Evolutionary conservation across 768 basidiomycete genomes (phyloP), one percentile per base, ranked within the genome.

Genomic region (Phaffia tasmanica): DNA sequence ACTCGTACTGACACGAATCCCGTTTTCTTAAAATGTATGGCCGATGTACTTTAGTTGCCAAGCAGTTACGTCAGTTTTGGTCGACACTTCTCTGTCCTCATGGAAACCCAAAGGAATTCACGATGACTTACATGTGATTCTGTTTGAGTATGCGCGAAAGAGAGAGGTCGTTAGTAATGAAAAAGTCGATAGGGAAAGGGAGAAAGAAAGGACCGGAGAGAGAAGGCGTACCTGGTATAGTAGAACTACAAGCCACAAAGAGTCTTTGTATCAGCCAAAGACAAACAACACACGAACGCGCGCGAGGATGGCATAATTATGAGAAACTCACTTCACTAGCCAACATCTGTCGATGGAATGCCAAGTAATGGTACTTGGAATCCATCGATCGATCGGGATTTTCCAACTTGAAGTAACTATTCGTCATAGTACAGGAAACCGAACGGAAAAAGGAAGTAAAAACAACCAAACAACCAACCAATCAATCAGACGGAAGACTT

Each of bases 311-410:
- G 30, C 23, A 25, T 3, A 9, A 19, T 15, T 2, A 29, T 6
- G 23, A 9, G 7, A 4, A 29, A 49, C 61, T 51, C 47, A 51
- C 61, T 51, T 77, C 76, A 65, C 74, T 73, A 21, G 75, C 75
- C 18, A 77, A 70, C 54, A 77, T 67, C 71, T 76, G 76, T 11
- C 77, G 69, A 58, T 77, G 77, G 19, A 77, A 76, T 32, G 76
- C 75, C 21, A 77, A 67, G 69, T 75, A 77, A 35, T 74, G 73
- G 67, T 76, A 72, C 27, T 74, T 70, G 15, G 63, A 61, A 62
- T 77, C 76, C 46, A 76, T 65, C 32, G 71, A 72, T 6, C 72
- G 74, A 64, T 77, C 76, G 3, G 76, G 74, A 30, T 75, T 74
- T 18, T 67, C 66, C 23, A 67, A 56, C 61, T 67, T 67, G 55